Evolutionary conservation across 2,329 filamentous ascomycete genomes (phyloP).

Genomic region (Verticillium nubilum): DNA sequence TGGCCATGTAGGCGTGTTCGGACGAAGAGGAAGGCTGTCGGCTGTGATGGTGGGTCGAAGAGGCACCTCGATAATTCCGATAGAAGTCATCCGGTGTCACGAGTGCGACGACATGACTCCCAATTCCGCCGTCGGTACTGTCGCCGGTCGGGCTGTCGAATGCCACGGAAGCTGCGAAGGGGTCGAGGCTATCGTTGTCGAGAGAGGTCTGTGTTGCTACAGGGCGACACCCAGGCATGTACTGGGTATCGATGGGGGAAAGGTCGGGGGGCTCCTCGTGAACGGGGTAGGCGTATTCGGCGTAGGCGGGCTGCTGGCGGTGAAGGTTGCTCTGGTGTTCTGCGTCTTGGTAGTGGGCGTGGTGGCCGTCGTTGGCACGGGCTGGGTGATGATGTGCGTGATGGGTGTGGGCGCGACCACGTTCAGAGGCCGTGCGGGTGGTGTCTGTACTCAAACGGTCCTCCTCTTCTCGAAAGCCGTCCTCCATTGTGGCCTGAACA

Average conservation of each 20-base stretch:
- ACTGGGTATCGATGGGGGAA: slow-evolving; percentile 13
- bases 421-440: slow-evolving; percentile 7
- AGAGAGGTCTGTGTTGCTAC: slow-evolving; percentile 11
- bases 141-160: slow-evolving; percentile 11
- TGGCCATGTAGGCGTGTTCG: slow-evolving; percentile 29
- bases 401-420: slow-evolving; percentile 11
- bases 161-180: slow-evolving; percentile 16
- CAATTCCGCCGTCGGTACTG: slow-evolving; percentile 13
- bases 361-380: slow-evolving; percentile 16
- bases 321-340: slow-evolving; percentile 9
- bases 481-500: slow-evolving; percentile 44
- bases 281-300: slow-evolving; percentile 18
- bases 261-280: slow-evolving; percentile 14
- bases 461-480: slow-evolving; percentile 37
- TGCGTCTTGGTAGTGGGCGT: slow-evolving; percentile 21
- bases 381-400: slow-evolving; percentile 18
- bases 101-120: slow-evolving; percentile 31
- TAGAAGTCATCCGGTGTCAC: slow-evolving; percentile 53
- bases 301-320: slow-evolving; percentile 16
- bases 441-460: slow-evolving; percentile 26
- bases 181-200: slow-evolving; percentile 8
- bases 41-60: background rate
- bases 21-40: slow-evolving; percentile 10
- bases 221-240: slow-evolving; percentile 14
- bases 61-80: slow-evolving; percentile 38